Conservation (phyloP, 1,284 basidiomycete species). For the Anthracocystis walkeri region DNA sequence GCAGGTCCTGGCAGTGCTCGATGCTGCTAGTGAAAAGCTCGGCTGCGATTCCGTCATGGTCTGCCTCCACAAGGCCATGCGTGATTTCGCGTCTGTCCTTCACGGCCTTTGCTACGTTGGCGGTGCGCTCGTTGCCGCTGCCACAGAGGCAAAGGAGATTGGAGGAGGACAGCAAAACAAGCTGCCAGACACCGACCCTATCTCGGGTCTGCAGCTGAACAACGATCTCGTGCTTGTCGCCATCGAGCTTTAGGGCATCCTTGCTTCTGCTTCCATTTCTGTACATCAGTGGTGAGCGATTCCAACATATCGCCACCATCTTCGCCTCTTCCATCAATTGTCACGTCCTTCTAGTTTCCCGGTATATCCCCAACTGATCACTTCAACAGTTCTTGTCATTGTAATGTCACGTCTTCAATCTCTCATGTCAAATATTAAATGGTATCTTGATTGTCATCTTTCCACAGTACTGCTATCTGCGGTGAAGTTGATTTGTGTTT, state of each 20-base stretch:
- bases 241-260: conserved; percentile 35
- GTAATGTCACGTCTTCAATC: conserved; percentile 15
- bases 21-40: conserved; percentile 59
- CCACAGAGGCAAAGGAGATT: conserved; percentile 6
- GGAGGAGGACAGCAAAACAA: conserved; percentile 6
- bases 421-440: conserved; percentile 8
- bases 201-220: conserved; percentile 30
- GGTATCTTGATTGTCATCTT: not conserved
- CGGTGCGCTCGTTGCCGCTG: conserved; percentile 52
- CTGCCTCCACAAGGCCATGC: conserved; percentile 47
- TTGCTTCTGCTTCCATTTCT: not conserved
- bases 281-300: conserved; percentile 2
- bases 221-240: conserved; percentile 42
- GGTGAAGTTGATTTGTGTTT: not conserved
- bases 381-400: conserved; percentile 40
- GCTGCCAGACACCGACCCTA: conserved; percentile 24
- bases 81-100: conserved; percentile 53
- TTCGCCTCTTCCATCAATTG: not conserved
- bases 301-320: conserved; percentile 14
- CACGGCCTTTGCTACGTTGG: conserved; percentile 66
- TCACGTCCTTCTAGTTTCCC: conserved; percentile 2
- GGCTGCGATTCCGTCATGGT: conserved; percentile 57
- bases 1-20: conserved; percentile 58
- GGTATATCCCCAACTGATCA: conserved; percentile 23
- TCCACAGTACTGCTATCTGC: not conserved